phyloP scores from a whole-genome alignment of 2,329 filamentous ascomycete species.

The Raffaelea ambrosiae region DNA sequence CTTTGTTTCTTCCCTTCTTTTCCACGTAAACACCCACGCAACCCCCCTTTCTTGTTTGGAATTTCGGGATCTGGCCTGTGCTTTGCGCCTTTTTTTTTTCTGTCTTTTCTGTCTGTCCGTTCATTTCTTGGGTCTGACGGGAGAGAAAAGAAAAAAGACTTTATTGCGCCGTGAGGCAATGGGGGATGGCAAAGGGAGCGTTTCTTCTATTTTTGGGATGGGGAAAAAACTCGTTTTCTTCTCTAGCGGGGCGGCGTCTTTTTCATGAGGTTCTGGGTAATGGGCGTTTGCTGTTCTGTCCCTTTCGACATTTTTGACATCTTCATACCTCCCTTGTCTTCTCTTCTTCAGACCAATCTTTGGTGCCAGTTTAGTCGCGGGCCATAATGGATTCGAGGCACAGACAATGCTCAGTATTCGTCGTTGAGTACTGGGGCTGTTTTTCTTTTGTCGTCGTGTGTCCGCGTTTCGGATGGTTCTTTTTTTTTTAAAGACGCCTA shows the following conservation, averaged over 20 bases:
- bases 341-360: too few species aligned
- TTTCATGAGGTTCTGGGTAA: not conserved
- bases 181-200: not conserved
- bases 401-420: too few species aligned
- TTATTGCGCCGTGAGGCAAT: conserved; percentile 7
- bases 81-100: not conserved
- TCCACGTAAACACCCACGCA: too few species aligned
- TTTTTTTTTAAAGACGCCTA: too few species aligned
- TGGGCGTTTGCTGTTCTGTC: not conserved
- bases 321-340: not conserved
- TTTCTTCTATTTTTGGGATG: not conserved
- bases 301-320: not conserved
- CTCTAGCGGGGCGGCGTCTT: not conserved
- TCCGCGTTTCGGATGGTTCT: too few species aligned
- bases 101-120: not conserved
- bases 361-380: too few species aligned
- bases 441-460: too few species aligned
- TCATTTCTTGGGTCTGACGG: not conserved
- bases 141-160: not conserved
- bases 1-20: too few species aligned
- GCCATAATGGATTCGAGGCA: too few species aligned
- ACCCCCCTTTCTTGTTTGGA: too few species aligned
- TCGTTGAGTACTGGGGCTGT: too few species aligned
- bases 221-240: not conserved
- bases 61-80: too few species aligned